These are phyloP conservation scores for Phytophthora citrophthora DNA, from an alignment of 352 stramenopile genomes.

Conservation along the genomic window DNA sequence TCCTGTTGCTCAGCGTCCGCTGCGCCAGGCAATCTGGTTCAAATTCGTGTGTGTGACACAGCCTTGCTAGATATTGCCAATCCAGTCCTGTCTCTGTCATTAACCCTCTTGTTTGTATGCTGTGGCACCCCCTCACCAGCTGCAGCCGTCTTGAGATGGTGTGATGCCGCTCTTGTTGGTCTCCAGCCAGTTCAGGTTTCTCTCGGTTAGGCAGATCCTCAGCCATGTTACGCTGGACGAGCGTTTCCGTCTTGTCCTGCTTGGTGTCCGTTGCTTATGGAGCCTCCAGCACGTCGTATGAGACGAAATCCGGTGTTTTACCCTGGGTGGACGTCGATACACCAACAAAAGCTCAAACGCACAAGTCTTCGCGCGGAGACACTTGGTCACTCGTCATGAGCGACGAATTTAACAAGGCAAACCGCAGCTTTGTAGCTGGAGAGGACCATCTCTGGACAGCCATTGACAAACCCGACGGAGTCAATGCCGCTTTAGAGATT, in stretches of 20 bases:
- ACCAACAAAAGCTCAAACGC: slow-evolving; percentile 37
- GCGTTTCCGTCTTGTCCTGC: slow-evolving; percentile 1
- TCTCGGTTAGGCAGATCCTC: background rate
- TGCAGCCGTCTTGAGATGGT: slow-evolving; percentile 7
- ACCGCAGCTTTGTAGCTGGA: slow-evolving; percentile 74
- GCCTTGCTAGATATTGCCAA: slow-evolving; percentile 13
- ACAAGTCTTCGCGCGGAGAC: slow-evolving; percentile 57
- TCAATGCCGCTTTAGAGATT: slow-evolving; percentile 69
- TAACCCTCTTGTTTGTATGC: background rate
- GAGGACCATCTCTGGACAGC: slow-evolving; percentile 94
- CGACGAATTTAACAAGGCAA: slow-evolving; percentile 73
- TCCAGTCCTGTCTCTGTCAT: slow-evolving; percentile 5
- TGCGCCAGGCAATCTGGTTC: slow-evolving; percentile 21
- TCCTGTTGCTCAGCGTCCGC: slow-evolving; percentile 25
- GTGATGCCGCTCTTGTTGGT: slow-evolving; percentile 3
- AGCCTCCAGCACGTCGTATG: slow-evolving; percentile 23
- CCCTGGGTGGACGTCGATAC: slow-evolving; percentile 74
- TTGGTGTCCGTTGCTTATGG: background rate
- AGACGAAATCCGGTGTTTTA: slow-evolving; percentile 56
- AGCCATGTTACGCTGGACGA: slow-evolving; percentile 9
- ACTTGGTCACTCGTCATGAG: slow-evolving; percentile 75
- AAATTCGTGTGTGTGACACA: slow-evolving; percentile 23
- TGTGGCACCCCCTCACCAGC: background rate
- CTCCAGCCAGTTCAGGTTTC: slow-evolving; percentile 26
- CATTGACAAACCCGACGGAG: slow-evolving; percentile 67